A percentile compares a stretch with the other conserved stretches of the same genome.
phyloP scores from a whole-genome alignment of 73 alveolate genomes.

The Tetrahymena borealis region DNA sequence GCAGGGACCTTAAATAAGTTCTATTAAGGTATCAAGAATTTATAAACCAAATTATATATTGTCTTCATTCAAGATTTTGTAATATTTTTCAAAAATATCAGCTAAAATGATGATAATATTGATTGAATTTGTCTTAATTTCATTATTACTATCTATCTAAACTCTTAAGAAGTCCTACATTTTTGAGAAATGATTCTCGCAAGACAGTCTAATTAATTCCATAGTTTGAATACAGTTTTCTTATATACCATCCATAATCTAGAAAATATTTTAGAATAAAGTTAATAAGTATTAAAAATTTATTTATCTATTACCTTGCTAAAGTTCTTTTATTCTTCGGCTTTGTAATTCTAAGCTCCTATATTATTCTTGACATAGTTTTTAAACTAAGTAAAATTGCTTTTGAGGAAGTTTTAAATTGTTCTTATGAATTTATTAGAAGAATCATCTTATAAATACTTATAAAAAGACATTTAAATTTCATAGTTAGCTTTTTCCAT shows the following conservation, averaged over 20 bases:
- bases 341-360: slow-evolving; percentile 9
- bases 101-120: slow-evolving; percentile 25
- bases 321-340: not conserved
- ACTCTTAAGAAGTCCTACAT: slow-evolving; percentile 31
- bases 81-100: slow-evolving; percentile 36
- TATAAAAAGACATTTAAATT: slow-evolving; percentile 18
- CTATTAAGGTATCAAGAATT: slow-evolving; percentile 22
- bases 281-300: not conserved
- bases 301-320: not conserved
- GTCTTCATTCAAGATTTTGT: slow-evolving; percentile 29
- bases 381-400: slow-evolving; percentile 9
- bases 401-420: slow-evolving; percentile 1
- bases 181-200: slow-evolving; percentile 34
- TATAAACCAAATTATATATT: slow-evolving; percentile 24
- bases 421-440: slow-evolving; percentile 5
- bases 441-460: slow-evolving; percentile 12
- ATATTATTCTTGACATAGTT: slow-evolving; percentile 18
- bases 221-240: slow-evolving; percentile 10
- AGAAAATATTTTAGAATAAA: slow-evolving; percentile 6
- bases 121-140: not conserved
- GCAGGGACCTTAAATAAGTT: slow-evolving; percentile 39
- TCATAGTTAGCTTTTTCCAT: slow-evolving; percentile 29
- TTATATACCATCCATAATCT: not conserved
- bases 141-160: slow-evolving; percentile 9
- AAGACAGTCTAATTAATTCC: slow-evolving; percentile 20